Percentiles rank a stretch among this genome's conserved stretches.
phyloP scores from a whole-genome alignment of 2,329 filamentous ascomycete genomes.

The Trichoderma sp. region DNA sequence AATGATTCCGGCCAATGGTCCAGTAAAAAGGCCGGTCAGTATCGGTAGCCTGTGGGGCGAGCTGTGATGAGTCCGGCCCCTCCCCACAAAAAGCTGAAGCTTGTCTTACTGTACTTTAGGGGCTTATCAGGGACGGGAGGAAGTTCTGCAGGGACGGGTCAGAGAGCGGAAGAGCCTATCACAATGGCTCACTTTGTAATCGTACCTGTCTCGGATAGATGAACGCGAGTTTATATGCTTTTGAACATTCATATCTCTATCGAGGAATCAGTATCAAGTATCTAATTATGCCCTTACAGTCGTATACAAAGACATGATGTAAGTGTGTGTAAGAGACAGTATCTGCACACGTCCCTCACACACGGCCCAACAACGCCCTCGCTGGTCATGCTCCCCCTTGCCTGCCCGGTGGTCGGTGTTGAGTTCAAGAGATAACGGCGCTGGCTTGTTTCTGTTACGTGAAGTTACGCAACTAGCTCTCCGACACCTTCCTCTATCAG shows the following conservation, averaged over 20 bases:
- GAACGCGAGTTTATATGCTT: not conserved
- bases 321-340: not conserved
- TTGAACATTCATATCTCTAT: not conserved
- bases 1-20: conserved; percentile 37
- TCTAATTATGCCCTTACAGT: not conserved
- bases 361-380: not conserved
- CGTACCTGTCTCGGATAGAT: not conserved
- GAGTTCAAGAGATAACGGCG: not conserved
- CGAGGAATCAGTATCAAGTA: not conserved
- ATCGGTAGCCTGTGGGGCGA: conserved; percentile 26
- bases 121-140: conserved; percentile 26
- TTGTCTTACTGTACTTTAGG: not conserved
- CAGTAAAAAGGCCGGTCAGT: conserved; percentile 29
- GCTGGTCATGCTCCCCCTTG: conserved; percentile 5
- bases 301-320: not conserved
- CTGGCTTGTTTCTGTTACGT: conserved; percentile 31
- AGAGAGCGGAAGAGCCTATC: not conserved
- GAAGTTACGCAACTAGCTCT: conserved; percentile 23
- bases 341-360: not conserved
- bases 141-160: not conserved
- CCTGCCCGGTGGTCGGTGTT: not conserved
- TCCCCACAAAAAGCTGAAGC: conserved; percentile 12
- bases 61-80: conserved; percentile 14
- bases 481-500: conserved; percentile 24
- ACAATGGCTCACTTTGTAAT: not conserved